Base-by-base conservation (phyloP, 352 stramenopile genomes). In the Blastocystis hominis region DNA sequence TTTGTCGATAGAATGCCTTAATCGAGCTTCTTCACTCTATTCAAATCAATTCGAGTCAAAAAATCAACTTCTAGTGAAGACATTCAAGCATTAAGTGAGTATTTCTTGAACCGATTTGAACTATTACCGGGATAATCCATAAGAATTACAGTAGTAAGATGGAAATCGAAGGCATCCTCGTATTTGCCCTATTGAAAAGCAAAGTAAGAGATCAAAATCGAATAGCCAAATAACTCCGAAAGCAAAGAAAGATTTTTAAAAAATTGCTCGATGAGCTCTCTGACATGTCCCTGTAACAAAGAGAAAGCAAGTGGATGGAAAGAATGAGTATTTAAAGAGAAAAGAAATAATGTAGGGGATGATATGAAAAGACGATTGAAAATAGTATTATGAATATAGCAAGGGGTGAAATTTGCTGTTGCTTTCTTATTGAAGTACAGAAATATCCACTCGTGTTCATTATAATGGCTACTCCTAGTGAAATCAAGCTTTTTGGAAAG, bases 401-500 rank as follows among this genome's bases (percentile, higher is more conserved):
- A 70, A 70, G 62, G 62, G 62, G 7, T 42, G 2, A 70, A 47
- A 3, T 38, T 24, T 0, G 24, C 24, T 20, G 34, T 54, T 20
- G 38, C 70, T 38, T 64, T 36, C 36, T 20, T 86, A 30, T 46
- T 13, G 47, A 46, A 86, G 10, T 36, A n/a, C 47, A 86, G 54
- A 86, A 75, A 86, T 55, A 75, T 75, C 75, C 75, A 86, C 55
- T 47, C 56, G 62, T 75, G 70, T 75, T 75, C 56, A 42, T 38
- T 70, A 86, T 47, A 1, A 86, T 86, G 75, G 75, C 86, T 88
- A 50, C 54, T 42, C 93, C 92, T 91, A 93, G 91, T 90, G 93
- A 96, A 94, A 93, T 96, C 86, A 96, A 96, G 92, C 92, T 96
- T 90, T 96, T 96, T 91, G 95, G 95, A 93, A 96, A 96, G 90